Conservation (phyloP, 208 protist species). For the Trypanosoma melophagium region DNA sequence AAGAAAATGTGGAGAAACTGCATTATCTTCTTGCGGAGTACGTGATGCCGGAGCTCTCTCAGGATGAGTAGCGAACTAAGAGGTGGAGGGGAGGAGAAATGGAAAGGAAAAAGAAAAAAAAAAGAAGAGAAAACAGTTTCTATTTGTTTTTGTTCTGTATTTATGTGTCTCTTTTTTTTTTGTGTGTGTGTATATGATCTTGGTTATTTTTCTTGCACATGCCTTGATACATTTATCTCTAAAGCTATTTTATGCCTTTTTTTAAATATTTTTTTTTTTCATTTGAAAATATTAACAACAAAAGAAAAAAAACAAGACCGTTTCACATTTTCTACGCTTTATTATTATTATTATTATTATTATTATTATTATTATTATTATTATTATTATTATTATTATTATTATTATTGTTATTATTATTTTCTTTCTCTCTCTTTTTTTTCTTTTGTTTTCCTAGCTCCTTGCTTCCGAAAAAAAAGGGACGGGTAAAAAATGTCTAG, state of each 20-base stretch:
- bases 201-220: no score
- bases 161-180: no score
- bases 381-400: background rate
- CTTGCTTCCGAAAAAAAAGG: background rate
- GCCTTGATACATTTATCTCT: no score
- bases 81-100: background rate
- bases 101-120: background rate
- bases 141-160: background rate
- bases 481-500: background rate
- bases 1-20: constrained; percentile 11
- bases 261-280: no score
- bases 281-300: no score
- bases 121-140: background rate
- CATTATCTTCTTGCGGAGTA: constrained; percentile 32
- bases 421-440: constrained; percentile 13
- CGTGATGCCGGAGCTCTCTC: background rate
- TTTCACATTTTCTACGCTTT: no score
- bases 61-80: background rate
- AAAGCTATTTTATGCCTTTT: no score
- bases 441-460: background rate
- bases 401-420: constrained; percentile 7
- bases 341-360: background rate
- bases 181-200: no score
- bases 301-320: no score
- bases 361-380: background rate